Percentiles rank a stretch among this genome's conserved stretches.
Conservation (phyloP, 1,284 basidiomycete species). For the Malassezia restricta region DNA sequence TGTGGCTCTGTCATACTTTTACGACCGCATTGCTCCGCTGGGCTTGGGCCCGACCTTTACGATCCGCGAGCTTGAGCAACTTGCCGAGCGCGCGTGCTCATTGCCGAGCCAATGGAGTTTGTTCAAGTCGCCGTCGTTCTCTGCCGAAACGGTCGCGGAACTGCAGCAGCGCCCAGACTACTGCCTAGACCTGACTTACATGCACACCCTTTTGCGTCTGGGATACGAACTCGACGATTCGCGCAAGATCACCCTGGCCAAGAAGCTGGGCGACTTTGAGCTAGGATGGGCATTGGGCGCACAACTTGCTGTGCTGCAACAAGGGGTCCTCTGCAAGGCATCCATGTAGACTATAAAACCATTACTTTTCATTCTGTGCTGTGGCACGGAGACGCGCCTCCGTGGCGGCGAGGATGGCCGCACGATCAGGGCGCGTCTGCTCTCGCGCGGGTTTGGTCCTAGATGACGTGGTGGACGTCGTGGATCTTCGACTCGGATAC, state of each 20-base stretch:
- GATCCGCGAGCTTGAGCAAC: slow-evolving; percentile 21
- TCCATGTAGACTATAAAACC: not conserved
- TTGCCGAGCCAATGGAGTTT: slow-evolving; percentile 14
- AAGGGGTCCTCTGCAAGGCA: slow-evolving; percentile 29
- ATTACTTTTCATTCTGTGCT: not conserved
- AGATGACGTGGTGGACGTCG: not conserved
- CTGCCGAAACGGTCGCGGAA: slow-evolving; percentile 56
- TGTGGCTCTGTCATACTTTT: slow-evolving; percentile 68
- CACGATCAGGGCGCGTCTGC: not conserved
- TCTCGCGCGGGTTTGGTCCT: not conserved
- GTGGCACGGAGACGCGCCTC: slow-evolving; percentile 9
- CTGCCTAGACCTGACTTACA: slow-evolving; percentile 90
- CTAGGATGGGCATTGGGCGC: slow-evolving; percentile 88
- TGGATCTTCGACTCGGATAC: not conserved
- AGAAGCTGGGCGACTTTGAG: slow-evolving; percentile 81
- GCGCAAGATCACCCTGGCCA: slow-evolving; percentile 53
- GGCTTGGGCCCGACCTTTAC: slow-evolving; percentile 49
- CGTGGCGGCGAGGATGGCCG: slow-evolving; percentile 7
- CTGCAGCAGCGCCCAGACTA: slow-evolving; percentile 75
- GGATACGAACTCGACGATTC: slow-evolving; percentile 50
- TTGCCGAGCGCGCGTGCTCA: slow-evolving; percentile 34
- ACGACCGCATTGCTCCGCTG: slow-evolving; percentile 78
- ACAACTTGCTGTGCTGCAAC: slow-evolving; percentile 32
- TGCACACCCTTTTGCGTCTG: slow-evolving; percentile 71
- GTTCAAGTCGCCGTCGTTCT: slow-evolving; percentile 27